Evolutionary conservation across 2,329 filamentous ascomycete genomes (phyloP).

Genomic region (Bipolaris gigantea): DNA sequence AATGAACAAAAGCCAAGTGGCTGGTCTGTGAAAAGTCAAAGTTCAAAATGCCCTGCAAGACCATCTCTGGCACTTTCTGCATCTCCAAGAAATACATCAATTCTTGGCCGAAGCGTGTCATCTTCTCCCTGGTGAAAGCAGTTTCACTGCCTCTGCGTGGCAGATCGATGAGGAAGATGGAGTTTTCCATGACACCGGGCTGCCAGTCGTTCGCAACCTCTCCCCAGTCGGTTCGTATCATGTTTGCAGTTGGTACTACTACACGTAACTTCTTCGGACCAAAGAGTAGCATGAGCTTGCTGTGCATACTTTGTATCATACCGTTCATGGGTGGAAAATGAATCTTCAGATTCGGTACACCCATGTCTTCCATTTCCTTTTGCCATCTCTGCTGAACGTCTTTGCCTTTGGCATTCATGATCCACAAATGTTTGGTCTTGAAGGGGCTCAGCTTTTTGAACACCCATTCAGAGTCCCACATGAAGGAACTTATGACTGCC

Average conservation of each 20-base stretch:
- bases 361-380: constrained; percentile 35
- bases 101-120: constrained; percentile 67
- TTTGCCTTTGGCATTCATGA: constrained; percentile 59
- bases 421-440: constrained; percentile 54
- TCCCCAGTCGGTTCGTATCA: constrained; percentile 87
- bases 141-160: constrained; percentile 56
- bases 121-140: constrained; percentile 30
- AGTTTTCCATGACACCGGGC: constrained; percentile 46
- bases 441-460: constrained; percentile 65
- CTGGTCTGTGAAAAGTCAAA: constrained; percentile 81
- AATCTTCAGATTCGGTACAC: constrained; percentile 59
- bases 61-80: constrained; percentile 64
- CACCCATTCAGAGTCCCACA: constrained; percentile 83
- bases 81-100: constrained; percentile 70
- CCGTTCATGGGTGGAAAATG: constrained; percentile 83
- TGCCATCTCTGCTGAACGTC: constrained; percentile 29
- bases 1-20: constrained; percentile 79
- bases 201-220: constrained; percentile 61
- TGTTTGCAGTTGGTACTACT: constrained; percentile 84
- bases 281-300: constrained; percentile 89
- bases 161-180: constrained; percentile 89
- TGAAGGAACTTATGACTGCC: constrained; percentile 82
- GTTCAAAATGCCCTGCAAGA: constrained; percentile 68
- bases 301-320: constrained; percentile 79
- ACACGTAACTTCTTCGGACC: constrained; percentile 73